phyloP scores from a whole-genome alignment of 2,329 filamentous ascomycete genomes.

The Penicillium hesseltinei region DNA sequence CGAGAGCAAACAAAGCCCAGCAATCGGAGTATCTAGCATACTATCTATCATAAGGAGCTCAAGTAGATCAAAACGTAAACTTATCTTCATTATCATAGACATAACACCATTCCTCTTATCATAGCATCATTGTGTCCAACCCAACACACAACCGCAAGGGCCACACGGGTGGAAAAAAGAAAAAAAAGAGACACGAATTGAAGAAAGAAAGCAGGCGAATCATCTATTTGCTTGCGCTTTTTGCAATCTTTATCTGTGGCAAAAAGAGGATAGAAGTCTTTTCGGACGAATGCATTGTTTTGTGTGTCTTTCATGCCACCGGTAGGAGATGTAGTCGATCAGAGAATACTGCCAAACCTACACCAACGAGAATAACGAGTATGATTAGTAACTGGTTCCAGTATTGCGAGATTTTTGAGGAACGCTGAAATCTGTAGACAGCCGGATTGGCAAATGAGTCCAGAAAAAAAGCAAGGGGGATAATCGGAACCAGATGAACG shows the following conservation, averaged over 20 bases:
- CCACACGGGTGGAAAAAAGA: constrained; percentile 10
- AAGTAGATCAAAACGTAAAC: constrained; percentile 11
- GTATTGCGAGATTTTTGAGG: constrained; percentile 9
- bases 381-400: constrained; percentile 36
- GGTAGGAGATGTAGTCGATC: constrained; percentile 25
- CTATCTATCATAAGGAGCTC: background rate
- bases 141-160: constrained; percentile 8
- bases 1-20: background rate
- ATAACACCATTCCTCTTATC: constrained; percentile 27
- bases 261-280: constrained; percentile 1
- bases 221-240: constrained; percentile 11
- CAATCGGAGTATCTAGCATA: background rate
- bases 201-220: constrained; percentile 6
- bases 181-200: constrained; percentile 10
- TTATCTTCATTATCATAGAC: constrained; percentile 28
- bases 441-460: constrained; percentile 22
- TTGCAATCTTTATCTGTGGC: constrained; percentile 10
- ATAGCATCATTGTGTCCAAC: constrained; percentile 23
- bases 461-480: background rate
- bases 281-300: constrained; percentile 9
- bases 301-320: constrained; percentile 16
- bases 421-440: constrained; percentile 26
- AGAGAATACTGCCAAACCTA: constrained; percentile 49
- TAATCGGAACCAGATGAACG: background rate
- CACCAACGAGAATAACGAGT: constrained; percentile 34